A percentile compares a stretch with the other conserved stretches of the same genome.
phyloP scores from a whole-genome alignment of 148 eudicot species.

The Simmondsia chinensis region DNA sequence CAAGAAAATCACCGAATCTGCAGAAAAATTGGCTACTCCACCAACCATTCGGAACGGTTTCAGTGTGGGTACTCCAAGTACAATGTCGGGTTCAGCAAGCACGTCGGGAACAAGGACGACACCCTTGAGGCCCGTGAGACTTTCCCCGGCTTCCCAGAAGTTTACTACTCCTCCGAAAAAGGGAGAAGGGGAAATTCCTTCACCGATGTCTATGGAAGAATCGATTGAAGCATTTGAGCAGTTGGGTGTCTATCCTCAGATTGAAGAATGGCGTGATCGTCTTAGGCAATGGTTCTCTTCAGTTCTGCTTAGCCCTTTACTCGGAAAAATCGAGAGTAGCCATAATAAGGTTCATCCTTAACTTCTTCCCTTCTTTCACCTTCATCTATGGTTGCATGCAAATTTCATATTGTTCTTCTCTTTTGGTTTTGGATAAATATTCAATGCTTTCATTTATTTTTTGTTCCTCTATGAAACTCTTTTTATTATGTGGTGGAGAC shows the following conservation, averaged over 20 bases:
- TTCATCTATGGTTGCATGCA: background rate
- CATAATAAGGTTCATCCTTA: slow-evolving; percentile 53
- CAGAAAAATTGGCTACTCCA: slow-evolving; percentile 73
- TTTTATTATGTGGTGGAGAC: no score
- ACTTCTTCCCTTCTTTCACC: background rate
- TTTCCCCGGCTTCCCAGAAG: slow-evolving; percentile 96
- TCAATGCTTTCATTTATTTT: no score
- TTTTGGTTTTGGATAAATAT: no score
- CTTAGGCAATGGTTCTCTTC: slow-evolving; percentile 97
- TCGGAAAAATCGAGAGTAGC: slow-evolving; percentile 66
- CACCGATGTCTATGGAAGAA: slow-evolving; percentile 97
- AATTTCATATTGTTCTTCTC: no score
- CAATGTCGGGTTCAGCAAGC: slow-evolving; percentile 45
- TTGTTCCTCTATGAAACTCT: no score
- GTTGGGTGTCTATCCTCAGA: slow-evolving; percentile 75
- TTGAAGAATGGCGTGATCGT: slow-evolving; percentile 87
- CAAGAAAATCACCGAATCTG: slow-evolving; percentile 68
- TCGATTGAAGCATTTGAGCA: slow-evolving; percentile 69
- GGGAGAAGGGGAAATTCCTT: slow-evolving; percentile 83
- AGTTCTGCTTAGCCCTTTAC: slow-evolving; percentile 63
- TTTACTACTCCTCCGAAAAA: slow-evolving; percentile 86
- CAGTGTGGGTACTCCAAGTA: slow-evolving; percentile 53
- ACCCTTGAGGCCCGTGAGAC: slow-evolving; percentile 81
- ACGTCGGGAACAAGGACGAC: slow-evolving; percentile 85
- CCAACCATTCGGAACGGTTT: slow-evolving; percentile 57